Base-by-base conservation (phyloP, 2,329 filamentous ascomycete genomes). In the Colletotrichum kahawae region DNA sequence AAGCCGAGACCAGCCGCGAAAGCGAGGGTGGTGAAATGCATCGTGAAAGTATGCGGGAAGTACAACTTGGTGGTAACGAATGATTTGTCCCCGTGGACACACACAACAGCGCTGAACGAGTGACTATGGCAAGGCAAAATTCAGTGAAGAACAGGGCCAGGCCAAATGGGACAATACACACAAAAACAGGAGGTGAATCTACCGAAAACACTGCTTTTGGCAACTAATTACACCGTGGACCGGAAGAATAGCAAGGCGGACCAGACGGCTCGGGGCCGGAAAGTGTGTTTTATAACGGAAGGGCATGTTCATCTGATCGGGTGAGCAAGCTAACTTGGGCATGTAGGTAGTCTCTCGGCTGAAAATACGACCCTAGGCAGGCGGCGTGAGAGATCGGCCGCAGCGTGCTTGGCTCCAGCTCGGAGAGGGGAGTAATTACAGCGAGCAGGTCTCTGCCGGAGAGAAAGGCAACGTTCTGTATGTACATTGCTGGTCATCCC, bases 201-300 rank as follows among this genome's bases (percentile, higher is more conserved):
- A 12, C 29, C 10, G 33, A 66, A 67, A 33, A 27, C 27, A 48
- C 57, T 64, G 70, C 73, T 68, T 48, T 64, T 59, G 70, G 65
- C 27, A 36, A 73, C 70, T 54, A 54, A 36, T 60, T 73, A 68
- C 69, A 73, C 73, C 34, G 29, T 66, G 67, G 27, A 29, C 67
- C 60, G 63, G 57, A 18, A 38, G 57, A 65, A 59, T 51, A 34
- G 13, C 18, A 38, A 38, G 24, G 27, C 48, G 43, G 29, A 33
- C 24, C 31, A 33, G 48, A 54, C 34, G 36, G 56, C 48, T 67
- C 34, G 18, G 57, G 57, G 36, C 57, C 70, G 57, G 73, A 24
- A 38, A 73, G 36, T 71, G 60, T 71, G 63, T 72, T 75, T 73
- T 73, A 75, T 75, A 75, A 71, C 65, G 57, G 48, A 34, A 34